phyloP scores from a whole-genome alignment of 306 rosid genomes.

The Cicer yamashitae region DNA sequence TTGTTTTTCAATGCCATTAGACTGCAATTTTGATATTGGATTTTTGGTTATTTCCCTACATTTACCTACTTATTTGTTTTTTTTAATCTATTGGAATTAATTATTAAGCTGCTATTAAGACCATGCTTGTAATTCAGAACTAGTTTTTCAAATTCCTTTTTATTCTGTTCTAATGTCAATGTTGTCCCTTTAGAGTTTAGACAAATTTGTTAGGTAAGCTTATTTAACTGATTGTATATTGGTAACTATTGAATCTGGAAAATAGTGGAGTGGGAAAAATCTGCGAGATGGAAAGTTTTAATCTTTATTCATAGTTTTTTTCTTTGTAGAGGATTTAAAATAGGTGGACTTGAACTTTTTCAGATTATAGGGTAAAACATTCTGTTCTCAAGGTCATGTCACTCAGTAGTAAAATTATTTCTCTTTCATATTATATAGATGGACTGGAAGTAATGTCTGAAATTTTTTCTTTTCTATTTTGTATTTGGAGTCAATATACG shows the following conservation, averaged over 20 bases:
- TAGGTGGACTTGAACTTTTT: neutral
- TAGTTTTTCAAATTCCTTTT: neutral
- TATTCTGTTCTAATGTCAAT: neutral
- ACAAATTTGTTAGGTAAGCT: neutral
- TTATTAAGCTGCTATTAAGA: neutral
- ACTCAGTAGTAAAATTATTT: neutral
- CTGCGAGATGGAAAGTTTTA: neutral
- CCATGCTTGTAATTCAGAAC: slow-evolving; percentile 11
- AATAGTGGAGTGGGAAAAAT: neutral
- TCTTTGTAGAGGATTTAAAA: neutral
- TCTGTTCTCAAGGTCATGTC: slow-evolving; percentile 2
- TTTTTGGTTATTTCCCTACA: neutral
- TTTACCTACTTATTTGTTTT: neutral
- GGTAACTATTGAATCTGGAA: slow-evolving; percentile 8
- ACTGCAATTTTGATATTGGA: slow-evolving; percentile 1
- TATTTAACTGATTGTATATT: slow-evolving; percentile 9
- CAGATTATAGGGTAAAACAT: neutral
- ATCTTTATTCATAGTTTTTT: neutral
- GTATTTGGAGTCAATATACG: neutral
- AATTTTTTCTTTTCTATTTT: neutral
- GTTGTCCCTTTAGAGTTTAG: neutral
- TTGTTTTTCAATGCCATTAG: neutral
- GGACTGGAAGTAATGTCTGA: slow-evolving; percentile 24
- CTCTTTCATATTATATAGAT: neutral
- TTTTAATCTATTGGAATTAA: neutral